Percentiles rank a stretch among this genome's conserved stretches.
Evolutionary conservation across 306 rosid genomes (phyloP).

Genomic region (Cicer judaicum): DNA sequence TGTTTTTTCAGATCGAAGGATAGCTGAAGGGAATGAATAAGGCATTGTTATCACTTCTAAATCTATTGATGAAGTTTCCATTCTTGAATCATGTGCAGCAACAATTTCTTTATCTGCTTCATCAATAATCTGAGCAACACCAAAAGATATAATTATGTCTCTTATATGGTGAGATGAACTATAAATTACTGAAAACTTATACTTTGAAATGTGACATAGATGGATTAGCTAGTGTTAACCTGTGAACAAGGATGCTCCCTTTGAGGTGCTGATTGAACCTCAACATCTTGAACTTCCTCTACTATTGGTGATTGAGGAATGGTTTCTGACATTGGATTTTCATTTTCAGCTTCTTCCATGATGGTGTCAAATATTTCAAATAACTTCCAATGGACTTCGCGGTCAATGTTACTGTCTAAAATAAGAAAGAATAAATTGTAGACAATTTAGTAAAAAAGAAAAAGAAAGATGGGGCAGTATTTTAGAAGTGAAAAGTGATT

Average conservation of each 20-base stretch:
- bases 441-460: neutral
- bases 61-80: constrained; percentile 14
- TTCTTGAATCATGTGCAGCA: constrained; percentile 1
- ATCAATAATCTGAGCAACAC: neutral
- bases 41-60: constrained; percentile 12
- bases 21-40: neutral
- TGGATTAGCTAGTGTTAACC: constrained; percentile 7
- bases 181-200: neutral
- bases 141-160: neutral
- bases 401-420: neutral
- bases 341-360: neutral
- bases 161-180: neutral
- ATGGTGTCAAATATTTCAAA: constrained; percentile 2
- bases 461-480: neutral
- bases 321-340: constrained; percentile 12
- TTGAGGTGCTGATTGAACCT: constrained; percentile 12
- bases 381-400: neutral
- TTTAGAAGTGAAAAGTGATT: neutral
- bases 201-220: neutral
- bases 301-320: neutral
- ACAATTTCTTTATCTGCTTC: constrained; percentile 17
- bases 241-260: constrained; percentile 5
- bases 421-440: neutral
- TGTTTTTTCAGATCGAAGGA: neutral
- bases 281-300: neutral